Base-by-base conservation (phyloP, 2,329 filamentous ascomycete species). In the Cordyceps javanica region DNA sequence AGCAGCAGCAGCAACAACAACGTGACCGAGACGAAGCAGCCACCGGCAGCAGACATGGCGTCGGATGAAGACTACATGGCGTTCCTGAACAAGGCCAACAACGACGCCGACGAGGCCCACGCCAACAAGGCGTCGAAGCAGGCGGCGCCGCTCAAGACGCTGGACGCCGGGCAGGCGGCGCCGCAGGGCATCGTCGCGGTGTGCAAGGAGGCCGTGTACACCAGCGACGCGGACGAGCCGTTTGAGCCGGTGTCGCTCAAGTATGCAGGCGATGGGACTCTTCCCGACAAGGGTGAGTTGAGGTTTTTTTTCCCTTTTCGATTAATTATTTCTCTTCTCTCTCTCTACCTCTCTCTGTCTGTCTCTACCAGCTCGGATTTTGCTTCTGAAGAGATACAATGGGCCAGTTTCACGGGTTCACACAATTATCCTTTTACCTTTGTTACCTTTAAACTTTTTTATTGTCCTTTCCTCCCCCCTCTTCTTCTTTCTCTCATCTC, bases 1-100 rank as follows among this genome's bases (percentile, higher is more conserved):
- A n/a, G n/a, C n/a, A n/a, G n/a, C n/a, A n/a, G n/a, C n/a, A n/a
- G n/a, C n/a, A n/a, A n/a, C n/a, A n/a, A n/a, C n/a, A n/a, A n/a
- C n/a, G n/a, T n/a, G n/a, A n/a, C n/a, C n/a, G n/a, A 52, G 13
- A 21, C 13, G 6, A 25, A 14, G 38, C 13, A 36, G 9, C 10
- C 23, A 48, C n/a, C 7, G 30, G 36, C 34, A 36, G 50, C 42
- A 63, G 77, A 58, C 16, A 90, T 90, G 87, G 82, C 85, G 8
- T 87, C 85, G 55, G 91, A 96, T 78, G 85, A 89, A 60, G 88
- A 89, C 61, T 97, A 96, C 77, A 82, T 86, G 73, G 78, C 87
- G 60, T 96, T 97, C 69, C 79, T 97, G 58, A 82, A 94, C 69
- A 94, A 94, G 76, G 90, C 91, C 55, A 96, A 96, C 75, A 77